phyloP scores from a whole-genome alignment of 2,329 filamentous ascomycete genomes.

The Fusarium temperatum region DNA sequence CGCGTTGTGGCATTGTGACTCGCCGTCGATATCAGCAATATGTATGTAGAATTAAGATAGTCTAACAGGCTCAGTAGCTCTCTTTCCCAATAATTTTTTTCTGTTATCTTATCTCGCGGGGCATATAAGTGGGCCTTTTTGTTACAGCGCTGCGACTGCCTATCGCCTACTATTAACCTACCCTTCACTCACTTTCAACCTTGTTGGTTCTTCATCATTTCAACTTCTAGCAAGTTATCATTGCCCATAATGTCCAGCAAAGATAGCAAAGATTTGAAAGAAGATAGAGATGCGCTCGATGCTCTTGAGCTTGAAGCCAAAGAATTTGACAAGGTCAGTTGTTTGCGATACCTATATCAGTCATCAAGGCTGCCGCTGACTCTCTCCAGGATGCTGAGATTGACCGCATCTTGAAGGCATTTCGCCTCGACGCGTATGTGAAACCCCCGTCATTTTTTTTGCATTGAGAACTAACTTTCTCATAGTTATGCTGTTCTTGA shows the following conservation, averaged over 20 bases:
- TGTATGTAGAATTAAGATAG: slow-evolving; percentile 7
- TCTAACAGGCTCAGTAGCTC: slow-evolving; percentile 10
- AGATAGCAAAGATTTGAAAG: slow-evolving; percentile 50
- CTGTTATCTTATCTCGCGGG: slow-evolving; percentile 54
- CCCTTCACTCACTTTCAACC: neutral
- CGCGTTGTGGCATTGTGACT: slow-evolving; percentile 72
- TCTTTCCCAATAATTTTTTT: slow-evolving; percentile 49
- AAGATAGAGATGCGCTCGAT: slow-evolving; percentile 80
- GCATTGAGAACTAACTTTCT: neutral
- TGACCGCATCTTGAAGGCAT: slow-evolving; percentile 90
- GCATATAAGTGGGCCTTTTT: slow-evolving; percentile 37
- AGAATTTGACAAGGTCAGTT: slow-evolving; percentile 84
- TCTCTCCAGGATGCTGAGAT: slow-evolving; percentile 84
- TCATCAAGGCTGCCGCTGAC: slow-evolving; percentile 30
- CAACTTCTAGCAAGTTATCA: neutral
- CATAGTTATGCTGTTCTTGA: slow-evolving; percentile 89
- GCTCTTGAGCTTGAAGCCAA: slow-evolving; percentile 85
- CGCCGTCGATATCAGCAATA: slow-evolving; percentile 8
- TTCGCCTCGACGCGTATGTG: slow-evolving; percentile 72
- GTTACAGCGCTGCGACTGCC: neutral
- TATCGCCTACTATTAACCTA: neutral
- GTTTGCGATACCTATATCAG: slow-evolving; percentile 34
- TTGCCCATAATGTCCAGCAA: slow-evolving; percentile 49
- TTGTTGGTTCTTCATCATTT: slow-evolving; percentile 4
- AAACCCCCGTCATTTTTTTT: neutral